These are phyloP conservation scores for Lepidium aucheri DNA, from an alignment of 345 rosid genomes.

Conservation along the genomic window DNA sequence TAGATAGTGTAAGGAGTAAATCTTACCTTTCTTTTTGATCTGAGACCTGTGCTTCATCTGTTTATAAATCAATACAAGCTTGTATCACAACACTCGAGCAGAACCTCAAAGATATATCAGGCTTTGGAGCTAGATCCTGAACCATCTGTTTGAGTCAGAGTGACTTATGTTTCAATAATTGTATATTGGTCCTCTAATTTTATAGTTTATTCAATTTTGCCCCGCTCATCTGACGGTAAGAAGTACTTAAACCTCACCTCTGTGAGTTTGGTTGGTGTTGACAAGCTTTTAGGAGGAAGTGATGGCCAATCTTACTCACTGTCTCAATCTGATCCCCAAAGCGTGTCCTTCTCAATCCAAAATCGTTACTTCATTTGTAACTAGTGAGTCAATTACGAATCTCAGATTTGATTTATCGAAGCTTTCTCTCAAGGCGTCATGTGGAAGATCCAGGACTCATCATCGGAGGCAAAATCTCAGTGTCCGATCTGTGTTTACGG, in stretches of 20 bases:
- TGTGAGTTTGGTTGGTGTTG: background rate
- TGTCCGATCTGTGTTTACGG: constrained; percentile 62
- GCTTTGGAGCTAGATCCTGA: no score
- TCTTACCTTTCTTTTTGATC: background rate
- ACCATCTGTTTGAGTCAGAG: no score
- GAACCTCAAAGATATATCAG: background rate
- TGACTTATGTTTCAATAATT: background rate
- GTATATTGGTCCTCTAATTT: background rate
- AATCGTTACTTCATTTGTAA: background rate
- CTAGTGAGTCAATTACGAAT: background rate
- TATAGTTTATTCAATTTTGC: background rate
- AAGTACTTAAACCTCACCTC: background rate
- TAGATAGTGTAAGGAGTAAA: background rate
- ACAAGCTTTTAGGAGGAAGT: background rate
- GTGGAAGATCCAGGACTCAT: background rate
- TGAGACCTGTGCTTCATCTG: background rate
- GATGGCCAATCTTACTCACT: constrained; percentile 12
- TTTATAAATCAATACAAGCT: background rate
- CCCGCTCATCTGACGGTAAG: background rate
- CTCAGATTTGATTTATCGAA: constrained; percentile 24
- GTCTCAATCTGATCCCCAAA: constrained; percentile 17
- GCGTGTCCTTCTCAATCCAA: background rate
- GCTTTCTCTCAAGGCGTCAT: constrained; percentile 15
- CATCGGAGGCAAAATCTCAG: constrained; percentile 14
- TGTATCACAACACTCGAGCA: background rate